These are phyloP conservation scores for Mrakiaceae sp. DNA, from an alignment of 1,284 basidiomycete species.

Conservation along the genomic window DNA sequence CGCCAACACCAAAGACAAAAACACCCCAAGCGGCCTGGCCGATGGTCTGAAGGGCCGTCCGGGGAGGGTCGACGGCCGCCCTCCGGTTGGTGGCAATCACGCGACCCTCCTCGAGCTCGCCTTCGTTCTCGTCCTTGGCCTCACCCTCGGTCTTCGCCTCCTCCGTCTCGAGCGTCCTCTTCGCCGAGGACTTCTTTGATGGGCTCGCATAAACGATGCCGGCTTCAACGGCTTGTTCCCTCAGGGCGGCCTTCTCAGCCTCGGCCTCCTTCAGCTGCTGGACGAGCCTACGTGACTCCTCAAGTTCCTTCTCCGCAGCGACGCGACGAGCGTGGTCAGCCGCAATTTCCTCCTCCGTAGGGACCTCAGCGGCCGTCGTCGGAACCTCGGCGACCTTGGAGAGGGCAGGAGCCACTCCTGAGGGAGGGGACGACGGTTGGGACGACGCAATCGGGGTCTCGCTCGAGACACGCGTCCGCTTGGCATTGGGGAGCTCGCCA, in stretches of 20 bases:
- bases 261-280: slow-evolving; percentile 24
- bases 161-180: slow-evolving; percentile 13
- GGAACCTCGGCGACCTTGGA: neutral
- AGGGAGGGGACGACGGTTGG: slow-evolving; percentile 26
- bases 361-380: neutral
- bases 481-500: slow-evolving; percentile 19
- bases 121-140: neutral
- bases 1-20: slow-evolving; percentile 31
- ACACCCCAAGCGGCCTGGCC: slow-evolving; percentile 32
- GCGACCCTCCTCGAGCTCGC: slow-evolving; percentile 15
- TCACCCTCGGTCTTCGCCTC: neutral
- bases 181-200: neutral
- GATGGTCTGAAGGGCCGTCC: slow-evolving; percentile 17
- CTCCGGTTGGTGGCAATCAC: slow-evolving; percentile 17
- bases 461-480: neutral
- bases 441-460: slow-evolving; percentile 12
- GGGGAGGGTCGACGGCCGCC: slow-evolving; percentile 1
- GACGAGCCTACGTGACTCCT: slow-evolving; percentile 32
- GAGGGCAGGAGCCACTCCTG: slow-evolving; percentile 12
- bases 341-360: neutral
- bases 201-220: neutral
- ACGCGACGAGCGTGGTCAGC: neutral
- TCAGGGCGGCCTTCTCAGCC: neutral
- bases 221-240: neutral
- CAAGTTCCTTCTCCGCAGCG: slow-evolving; percentile 33